phyloP scores from a whole-genome alignment of 306 rosid genomes.

The Cucurbita moschata region DNA sequence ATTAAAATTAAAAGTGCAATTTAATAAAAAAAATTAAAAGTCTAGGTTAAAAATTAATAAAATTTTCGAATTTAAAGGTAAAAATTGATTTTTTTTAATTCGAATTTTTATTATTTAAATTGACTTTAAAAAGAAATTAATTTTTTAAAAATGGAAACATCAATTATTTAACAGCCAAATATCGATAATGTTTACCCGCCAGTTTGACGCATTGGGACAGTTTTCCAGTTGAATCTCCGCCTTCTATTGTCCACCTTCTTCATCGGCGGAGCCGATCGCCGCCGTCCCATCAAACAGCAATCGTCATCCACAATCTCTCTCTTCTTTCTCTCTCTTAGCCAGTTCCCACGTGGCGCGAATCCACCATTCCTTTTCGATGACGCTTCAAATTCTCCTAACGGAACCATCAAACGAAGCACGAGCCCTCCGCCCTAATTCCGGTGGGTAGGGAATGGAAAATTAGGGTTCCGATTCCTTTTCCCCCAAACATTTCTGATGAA shows the following conservation, averaged over 20 bases:
- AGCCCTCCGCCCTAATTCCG: background rate
- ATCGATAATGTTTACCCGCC: background rate
- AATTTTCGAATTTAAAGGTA: too few relatives aligned
- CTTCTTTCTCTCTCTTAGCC: background rate
- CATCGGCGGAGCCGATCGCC: slow-evolving; percentile 4
- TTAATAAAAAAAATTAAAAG: too few relatives aligned
- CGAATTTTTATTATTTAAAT: too few relatives aligned
- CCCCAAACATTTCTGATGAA: background rate
- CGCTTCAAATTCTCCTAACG: background rate
- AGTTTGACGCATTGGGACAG: background rate
- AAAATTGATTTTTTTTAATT: too few relatives aligned
- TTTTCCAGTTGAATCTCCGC: background rate
- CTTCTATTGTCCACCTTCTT: background rate
- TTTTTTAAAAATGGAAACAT: background rate
- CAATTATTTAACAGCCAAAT: background rate
- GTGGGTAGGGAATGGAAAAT: background rate
- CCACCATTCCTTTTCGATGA: background rate
- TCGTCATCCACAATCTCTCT: slow-evolving; percentile 3
- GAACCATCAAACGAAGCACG: background rate
- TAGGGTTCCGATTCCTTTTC: background rate
- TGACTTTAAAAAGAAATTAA: too few relatives aligned
- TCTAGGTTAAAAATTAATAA: too few relatives aligned
- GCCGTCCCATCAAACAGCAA: background rate
- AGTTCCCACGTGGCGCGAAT: background rate
- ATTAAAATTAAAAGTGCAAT: too few relatives aligned